A percentile compares a stretch with the other conserved stretches of the same genome.
phyloP scores from a whole-genome alignment of 371 early-diverging fungal genomes.

The Dichotomocladium elegans region DNA sequence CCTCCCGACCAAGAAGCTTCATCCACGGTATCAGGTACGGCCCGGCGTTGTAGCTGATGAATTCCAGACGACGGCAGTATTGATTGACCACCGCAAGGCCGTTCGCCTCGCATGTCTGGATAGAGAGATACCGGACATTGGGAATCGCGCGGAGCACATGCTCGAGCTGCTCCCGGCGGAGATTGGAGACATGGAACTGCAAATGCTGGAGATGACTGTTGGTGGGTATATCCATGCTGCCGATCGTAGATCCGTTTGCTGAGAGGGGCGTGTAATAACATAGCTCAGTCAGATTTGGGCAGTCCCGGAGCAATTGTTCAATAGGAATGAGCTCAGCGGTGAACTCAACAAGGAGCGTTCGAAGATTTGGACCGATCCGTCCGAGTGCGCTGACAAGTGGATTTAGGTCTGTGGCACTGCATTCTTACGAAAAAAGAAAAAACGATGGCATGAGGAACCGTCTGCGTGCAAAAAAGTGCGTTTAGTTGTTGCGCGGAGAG shows the following conservation, averaged over 20 bases:
- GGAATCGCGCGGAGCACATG: background rate
- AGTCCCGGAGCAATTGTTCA: background rate
- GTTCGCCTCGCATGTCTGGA: background rate
- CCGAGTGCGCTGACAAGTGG: background rate
- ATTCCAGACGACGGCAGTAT: background rate
- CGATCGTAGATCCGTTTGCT: background rate
- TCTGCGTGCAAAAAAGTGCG: background rate
- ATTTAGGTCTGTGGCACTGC: background rate
- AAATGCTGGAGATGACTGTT: background rate
- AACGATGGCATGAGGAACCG: background rate
- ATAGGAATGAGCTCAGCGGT: background rate
- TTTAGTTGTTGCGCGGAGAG: background rate
- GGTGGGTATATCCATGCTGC: background rate
- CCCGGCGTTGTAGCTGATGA: background rate
- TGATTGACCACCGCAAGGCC: background rate
- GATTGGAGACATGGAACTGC: background rate
- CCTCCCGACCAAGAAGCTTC: background rate
- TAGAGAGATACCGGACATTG: background rate
- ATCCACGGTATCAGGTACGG: background rate
- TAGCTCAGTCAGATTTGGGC: slow-evolving; percentile 2
- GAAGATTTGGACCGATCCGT: background rate
- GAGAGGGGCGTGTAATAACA: background rate
- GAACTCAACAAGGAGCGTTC: background rate
- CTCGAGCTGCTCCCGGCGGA: background rate
- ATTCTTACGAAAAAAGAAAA: background rate